A percentile compares a stretch with the other conserved stretches of the same genome.
Conservation (phyloP, 306 rosid genomes). For the Inga oerstediana region DNA sequence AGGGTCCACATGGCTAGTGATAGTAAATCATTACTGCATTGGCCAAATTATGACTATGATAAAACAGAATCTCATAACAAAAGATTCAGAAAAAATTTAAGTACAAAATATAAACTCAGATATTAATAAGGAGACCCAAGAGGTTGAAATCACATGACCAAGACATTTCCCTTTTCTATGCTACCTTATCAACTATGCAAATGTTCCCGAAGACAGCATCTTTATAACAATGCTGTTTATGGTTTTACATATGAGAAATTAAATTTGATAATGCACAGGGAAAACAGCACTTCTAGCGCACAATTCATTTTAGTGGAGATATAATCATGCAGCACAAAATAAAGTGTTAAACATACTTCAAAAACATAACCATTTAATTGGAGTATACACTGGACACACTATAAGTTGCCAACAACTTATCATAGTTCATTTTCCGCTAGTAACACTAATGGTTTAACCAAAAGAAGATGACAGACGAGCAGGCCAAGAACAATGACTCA, state of each 20-base stretch:
- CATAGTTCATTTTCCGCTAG: slow-evolving; percentile 6
- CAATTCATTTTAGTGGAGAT: background rate
- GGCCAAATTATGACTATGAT: background rate
- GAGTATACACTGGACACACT: background rate
- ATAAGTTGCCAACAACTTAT: background rate
- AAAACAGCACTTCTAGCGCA: background rate
- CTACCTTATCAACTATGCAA: background rate
- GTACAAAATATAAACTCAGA: slow-evolving; percentile 8
- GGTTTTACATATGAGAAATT: background rate
- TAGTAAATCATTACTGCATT: background rate
- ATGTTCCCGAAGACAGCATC: background rate
- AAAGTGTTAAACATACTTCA: background rate
- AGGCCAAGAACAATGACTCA: slow-evolving; percentile 48
- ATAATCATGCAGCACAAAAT: background rate
- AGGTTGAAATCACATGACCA: background rate
- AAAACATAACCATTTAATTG: background rate
- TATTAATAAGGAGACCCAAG: background rate
- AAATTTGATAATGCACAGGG: background rate
- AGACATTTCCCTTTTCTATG: background rate
- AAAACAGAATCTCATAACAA: background rate
- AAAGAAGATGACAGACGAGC: background rate
- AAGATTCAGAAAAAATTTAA: background rate
- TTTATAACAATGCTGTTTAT: background rate
- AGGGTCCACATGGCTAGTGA: background rate
- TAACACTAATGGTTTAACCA: slow-evolving; percentile 2